Base-by-base conservation (phyloP, 768 basidiomycete species). In the Pleurotus citrinopileatus region DNA sequence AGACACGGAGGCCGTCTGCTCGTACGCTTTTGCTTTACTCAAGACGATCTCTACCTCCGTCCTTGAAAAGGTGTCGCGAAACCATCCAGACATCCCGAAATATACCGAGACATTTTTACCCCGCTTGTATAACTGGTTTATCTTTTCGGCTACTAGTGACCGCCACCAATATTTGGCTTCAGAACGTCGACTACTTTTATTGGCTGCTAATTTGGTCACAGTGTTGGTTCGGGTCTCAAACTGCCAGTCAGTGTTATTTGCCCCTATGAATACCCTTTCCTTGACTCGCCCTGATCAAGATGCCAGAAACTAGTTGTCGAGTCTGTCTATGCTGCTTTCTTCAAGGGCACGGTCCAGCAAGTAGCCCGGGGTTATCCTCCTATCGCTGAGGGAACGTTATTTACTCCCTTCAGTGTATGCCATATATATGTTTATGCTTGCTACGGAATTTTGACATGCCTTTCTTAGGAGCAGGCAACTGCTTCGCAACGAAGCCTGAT, bases 11-110 rank as follows among this genome's bases (percentile, higher is more conserved):
- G 78, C 83, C 10, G 71, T 68, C n/a, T 83, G 90, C 0, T 89
- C 93, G 9, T 98, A 96, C 64, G 86, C 84, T 1, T 91, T 94
- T 69, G 83, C 94, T 26, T 76, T 98, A 27, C 77, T 98, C 45
- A 73, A 79, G 45, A 82, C 88, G 0, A 69, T 98, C 5, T 74
- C 77, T 1, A 78, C 83, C 37, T 83, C 87, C 0, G 67, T 98
- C 13, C 62, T 62, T 4, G 62, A 59, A 26, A 81, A 81, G 61
- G 71, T 74, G 10, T 67, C 72, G 28, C 68, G 63, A 22, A 76
- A 75, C 28, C 84, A 96, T 65, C 63, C 70, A 0, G 97, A 98
- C 63, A 77, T 98, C 15, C 69, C 80, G 0, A 92, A 89, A 67
- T 93, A 94, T 62, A 76, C 87, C 29, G 91, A 97, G 59, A 75